These are phyloP conservation scores for Coix lacrymajobi DNA, from an alignment of 176 grass and related monocot species.

Conservation along the genomic window DNA sequence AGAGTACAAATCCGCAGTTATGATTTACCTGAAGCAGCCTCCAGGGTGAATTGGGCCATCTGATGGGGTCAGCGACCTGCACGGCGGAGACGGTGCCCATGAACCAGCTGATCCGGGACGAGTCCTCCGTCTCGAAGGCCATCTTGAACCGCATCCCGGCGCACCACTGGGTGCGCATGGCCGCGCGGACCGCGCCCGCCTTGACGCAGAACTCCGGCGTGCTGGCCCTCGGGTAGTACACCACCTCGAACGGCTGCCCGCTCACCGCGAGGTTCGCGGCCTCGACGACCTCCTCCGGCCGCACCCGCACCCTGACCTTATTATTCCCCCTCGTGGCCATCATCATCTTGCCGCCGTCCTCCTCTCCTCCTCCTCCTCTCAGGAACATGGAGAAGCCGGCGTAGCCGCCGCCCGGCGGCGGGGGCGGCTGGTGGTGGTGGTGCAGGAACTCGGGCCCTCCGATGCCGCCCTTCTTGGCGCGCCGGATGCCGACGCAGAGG, in stretches of 20 bases:
- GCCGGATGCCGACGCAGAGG: conserved; percentile 90
- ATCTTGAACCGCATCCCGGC: conserved; percentile 93
- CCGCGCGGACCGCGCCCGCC: conserved; percentile 46
- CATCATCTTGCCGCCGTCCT: conserved; percentile 33
- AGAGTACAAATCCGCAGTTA: background rate
- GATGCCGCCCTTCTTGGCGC: conserved; percentile 73
- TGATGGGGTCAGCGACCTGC: conserved; percentile 66
- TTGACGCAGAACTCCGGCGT: conserved; percentile 83
- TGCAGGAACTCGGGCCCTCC: conserved; percentile 34
- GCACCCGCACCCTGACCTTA: conserved; percentile 43
- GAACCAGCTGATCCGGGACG: conserved; percentile 93
- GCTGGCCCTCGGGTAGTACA: conserved; percentile 84
- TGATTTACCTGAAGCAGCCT: conserved; percentile 79
- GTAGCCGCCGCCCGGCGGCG: conserved; percentile 19
- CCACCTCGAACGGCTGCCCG: conserved; percentile 64
- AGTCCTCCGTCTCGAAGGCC: conserved; percentile 97
- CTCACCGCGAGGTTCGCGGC: conserved; percentile 54
- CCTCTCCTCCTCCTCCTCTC: conserved; percentile 49
- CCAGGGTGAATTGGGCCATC: conserved; percentile 93
- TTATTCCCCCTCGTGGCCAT: conserved; percentile 20
- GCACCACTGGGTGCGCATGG: conserved; percentile 75
- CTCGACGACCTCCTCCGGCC: conserved; percentile 68
- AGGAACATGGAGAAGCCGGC: conserved; percentile 65
- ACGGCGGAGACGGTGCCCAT: conserved; percentile 82
- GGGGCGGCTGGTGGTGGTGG: background rate